Percentiles rank a stretch among this genome's conserved stretches.
These are phyloP conservation scores for Alternaria sp. DNA, from an alignment of 2,329 filamentous ascomycete species.

Conservation along the genomic window DNA sequence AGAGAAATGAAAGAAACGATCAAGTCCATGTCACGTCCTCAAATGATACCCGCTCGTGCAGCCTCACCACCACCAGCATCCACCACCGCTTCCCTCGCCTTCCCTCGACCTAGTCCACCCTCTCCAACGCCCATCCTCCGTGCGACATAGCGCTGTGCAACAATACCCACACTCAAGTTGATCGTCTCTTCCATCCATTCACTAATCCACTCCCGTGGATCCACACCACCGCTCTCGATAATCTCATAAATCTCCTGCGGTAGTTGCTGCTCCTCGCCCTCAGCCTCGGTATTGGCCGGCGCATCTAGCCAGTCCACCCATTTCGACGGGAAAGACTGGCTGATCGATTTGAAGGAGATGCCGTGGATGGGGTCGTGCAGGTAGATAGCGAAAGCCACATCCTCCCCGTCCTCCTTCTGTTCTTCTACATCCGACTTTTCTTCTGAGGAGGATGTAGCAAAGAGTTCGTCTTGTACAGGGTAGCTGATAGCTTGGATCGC, in stretches of 20 bases:
- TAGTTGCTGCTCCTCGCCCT: constrained; percentile 60
- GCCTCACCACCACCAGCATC: constrained; percentile 67
- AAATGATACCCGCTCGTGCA: constrained; percentile 59
- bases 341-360: constrained; percentile 83
- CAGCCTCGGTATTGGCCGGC: constrained; percentile 36
- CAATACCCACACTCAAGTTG: constrained; percentile 76
- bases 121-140: constrained; percentile 95
- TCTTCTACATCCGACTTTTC: constrained; percentile 61
- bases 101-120: constrained; percentile 68
- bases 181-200: constrained; percentile 96
- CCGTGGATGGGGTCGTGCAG: constrained; percentile 88
- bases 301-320: constrained; percentile 94
- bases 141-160: constrained; percentile 95
- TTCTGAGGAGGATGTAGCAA: constrained; percentile 62
- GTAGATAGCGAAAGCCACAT: constrained; percentile 77
- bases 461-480: constrained; percentile 69
- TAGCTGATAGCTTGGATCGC: constrained; percentile 86
- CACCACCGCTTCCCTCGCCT: constrained; percentile 61
- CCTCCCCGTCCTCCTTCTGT: constrained; percentile 66
- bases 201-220: constrained; percentile 94
- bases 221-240: constrained; percentile 74
- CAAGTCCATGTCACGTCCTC: neutral
- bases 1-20: constrained; percentile 3
- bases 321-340: constrained; percentile 80
- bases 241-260: constrained; percentile 90